Evolutionary conservation across 2,329 filamentous ascomycete species (phyloP).

Genomic region (Cercospora zeina): DNA sequence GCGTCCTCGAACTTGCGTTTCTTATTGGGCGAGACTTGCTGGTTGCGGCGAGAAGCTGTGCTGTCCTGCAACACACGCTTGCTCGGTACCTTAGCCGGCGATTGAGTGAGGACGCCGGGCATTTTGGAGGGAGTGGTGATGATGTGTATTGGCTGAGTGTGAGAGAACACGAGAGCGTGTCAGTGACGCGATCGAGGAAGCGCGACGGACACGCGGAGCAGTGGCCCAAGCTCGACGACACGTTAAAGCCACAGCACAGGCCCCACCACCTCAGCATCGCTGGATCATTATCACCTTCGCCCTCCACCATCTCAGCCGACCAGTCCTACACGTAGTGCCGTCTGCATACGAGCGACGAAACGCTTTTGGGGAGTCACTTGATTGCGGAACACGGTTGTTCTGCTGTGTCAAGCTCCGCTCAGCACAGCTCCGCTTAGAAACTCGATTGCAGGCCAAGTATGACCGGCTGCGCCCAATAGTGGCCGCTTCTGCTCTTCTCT

Average conservation of each 20-base stretch:
- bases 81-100: constrained; percentile 41
- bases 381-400: not conserved
- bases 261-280: not conserved
- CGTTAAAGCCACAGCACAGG: not conserved
- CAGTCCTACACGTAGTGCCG: not conserved
- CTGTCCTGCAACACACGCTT: constrained; percentile 53
- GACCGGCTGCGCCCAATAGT: constrained; percentile 19
- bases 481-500: constrained; percentile 12
- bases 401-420: not conserved
- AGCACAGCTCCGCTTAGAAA: not conserved
- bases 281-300: not conserved
- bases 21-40: constrained; percentile 62
- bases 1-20: constrained; percentile 76
- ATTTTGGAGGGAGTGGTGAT: constrained; percentile 30
- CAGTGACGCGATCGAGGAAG: constrained; percentile 13
- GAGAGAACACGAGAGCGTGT: constrained; percentile 6
- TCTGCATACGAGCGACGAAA: not conserved
- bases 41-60: constrained; percentile 48
- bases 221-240: constrained; percentile 7
- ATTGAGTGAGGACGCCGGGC: constrained; percentile 38
- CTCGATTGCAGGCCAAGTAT: constrained; percentile 28
- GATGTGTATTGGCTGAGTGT: not conserved
- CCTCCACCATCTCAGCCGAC: not conserved
- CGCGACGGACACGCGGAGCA: constrained; percentile 5
- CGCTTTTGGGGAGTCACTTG: not conserved